Evolutionary conservation across 2,329 filamentous ascomycete species (phyloP).

Genomic region (Colletotrichum lupini): DNA sequence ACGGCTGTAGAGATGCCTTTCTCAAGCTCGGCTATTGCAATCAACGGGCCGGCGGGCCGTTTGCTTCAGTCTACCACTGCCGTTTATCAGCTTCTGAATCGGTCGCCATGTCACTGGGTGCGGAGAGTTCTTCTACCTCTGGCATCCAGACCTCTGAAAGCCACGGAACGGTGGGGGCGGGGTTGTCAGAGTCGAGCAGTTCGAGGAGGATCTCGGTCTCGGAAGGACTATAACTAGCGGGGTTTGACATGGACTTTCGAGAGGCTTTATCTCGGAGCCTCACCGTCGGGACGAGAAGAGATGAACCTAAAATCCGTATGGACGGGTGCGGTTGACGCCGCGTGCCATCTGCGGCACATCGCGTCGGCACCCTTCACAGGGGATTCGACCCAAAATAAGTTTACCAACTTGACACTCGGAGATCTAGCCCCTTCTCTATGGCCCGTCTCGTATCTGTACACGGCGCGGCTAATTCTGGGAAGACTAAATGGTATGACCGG

Average conservation of each 20-base stretch:
- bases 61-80: background rate
- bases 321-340: background rate
- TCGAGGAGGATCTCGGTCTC: too few species aligned
- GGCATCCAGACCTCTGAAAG: background rate
- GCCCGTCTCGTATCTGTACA: background rate
- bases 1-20: background rate
- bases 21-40: background rate
- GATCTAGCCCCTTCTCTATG: background rate
- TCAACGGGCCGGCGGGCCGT: background rate
- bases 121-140: background rate
- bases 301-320: background rate
- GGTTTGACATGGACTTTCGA: too few species aligned
- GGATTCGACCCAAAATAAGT: background rate
- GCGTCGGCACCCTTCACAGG: background rate
- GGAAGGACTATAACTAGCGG: too few species aligned
- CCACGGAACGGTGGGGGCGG: background rate
- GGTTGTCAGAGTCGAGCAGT: too few species aligned
- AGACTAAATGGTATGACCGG: background rate
- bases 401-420: background rate
- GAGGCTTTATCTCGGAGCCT: background rate
- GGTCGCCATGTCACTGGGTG: background rate
- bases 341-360: background rate
- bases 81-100: background rate
- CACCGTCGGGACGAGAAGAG: background rate
- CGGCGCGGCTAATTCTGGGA: background rate